Conservation (phyloP, 495 filamentous ascomycete species). For the Bacidia gigantensis region DNA sequence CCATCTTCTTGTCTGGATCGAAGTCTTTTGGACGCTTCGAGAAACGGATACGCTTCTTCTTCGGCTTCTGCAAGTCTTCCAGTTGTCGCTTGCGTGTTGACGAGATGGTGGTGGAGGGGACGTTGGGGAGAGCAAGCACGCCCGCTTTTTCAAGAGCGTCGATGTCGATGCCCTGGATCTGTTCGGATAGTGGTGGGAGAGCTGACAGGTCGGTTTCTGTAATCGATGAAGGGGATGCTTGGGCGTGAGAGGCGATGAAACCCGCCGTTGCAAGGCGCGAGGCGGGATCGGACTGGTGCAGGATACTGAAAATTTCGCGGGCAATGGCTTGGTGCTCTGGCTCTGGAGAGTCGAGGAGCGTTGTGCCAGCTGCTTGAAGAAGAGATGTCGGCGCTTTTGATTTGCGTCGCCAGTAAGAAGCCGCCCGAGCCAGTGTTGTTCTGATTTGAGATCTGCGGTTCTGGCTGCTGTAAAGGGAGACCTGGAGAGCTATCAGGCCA, state of each 20-base stretch:
- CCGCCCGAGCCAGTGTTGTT: slow-evolving; percentile 62
- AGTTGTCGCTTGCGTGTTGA: slow-evolving; percentile 45
- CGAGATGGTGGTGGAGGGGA: slow-evolving; percentile 19
- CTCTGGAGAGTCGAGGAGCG: slow-evolving; percentile 61
- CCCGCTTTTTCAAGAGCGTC: slow-evolving; percentile 60
- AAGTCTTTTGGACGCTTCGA: slow-evolving; percentile 65
- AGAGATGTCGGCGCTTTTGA: slow-evolving; percentile 42
- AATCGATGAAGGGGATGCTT: slow-evolving; percentile 42
- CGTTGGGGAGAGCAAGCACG: slow-evolving; percentile 45
- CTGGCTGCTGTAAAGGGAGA: slow-evolving; percentile 68
- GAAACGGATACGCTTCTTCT: slow-evolving; percentile 53
- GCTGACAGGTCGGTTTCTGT: slow-evolving; percentile 37
- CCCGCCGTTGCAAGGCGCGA: slow-evolving; percentile 63
- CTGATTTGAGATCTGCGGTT: slow-evolving; percentile 63
- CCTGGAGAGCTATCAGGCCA: slow-evolving; percentile 68
- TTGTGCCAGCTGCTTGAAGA: slow-evolving; percentile 63
- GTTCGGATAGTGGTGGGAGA: slow-evolving; percentile 50
- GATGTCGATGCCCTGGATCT: slow-evolving; percentile 54
- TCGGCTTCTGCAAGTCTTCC: slow-evolving; percentile 31
- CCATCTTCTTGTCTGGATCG: slow-evolving; percentile 57
- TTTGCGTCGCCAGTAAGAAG: slow-evolving; percentile 59
- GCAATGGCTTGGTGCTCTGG: slow-evolving; percentile 52
- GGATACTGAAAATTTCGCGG: slow-evolving; percentile 55
- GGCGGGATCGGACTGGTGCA: slow-evolving; percentile 45
- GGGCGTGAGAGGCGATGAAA: slow-evolving; percentile 65